Conservation (phyloP, 1,284 basidiomycete species). For the Mrakiaceae sp. region DNA sequence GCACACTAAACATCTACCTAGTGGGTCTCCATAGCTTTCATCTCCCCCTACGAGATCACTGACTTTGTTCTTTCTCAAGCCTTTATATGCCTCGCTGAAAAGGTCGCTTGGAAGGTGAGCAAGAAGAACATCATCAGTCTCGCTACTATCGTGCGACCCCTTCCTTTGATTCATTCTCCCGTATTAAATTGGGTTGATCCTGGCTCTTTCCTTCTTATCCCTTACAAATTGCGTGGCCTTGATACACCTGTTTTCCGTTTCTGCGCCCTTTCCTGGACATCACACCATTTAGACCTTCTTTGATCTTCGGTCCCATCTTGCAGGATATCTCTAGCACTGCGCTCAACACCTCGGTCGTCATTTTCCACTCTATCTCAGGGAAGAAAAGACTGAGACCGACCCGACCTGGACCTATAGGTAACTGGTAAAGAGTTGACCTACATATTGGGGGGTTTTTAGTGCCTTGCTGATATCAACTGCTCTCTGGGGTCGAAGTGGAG, state of each 20-base stretch:
- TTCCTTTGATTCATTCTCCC: constrained; percentile 38
- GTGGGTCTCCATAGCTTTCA: not conserved
- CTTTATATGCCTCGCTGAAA: constrained; percentile 57
- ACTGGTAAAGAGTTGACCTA: constrained; percentile 9
- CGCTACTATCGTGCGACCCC: constrained; percentile 38
- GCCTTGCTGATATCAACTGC: not conserved
- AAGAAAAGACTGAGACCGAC: constrained; percentile 17
- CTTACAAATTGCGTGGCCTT: no score
- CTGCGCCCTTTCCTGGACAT: no score
- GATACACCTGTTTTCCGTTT: no score
- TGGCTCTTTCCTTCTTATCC: no score
- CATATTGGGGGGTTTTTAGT: not conserved
- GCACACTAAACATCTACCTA: constrained; percentile 12
- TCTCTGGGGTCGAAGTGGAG: constrained; percentile 27
- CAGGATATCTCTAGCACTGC: constrained; percentile 20
- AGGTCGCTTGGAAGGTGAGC: constrained; percentile 42
- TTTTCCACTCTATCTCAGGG: constrained; percentile 21
- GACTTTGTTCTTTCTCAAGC: constrained; percentile 10
- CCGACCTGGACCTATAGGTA: constrained; percentile 21
- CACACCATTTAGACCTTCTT: constrained; percentile 33
- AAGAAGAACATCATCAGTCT: constrained; percentile 41
- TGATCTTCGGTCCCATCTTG: constrained; percentile 12
- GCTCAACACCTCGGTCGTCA: constrained; percentile 23
- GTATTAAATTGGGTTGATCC: no score
- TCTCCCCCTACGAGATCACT: not conserved